These are phyloP conservation scores for Zea mays DNA, from an alignment of 176 grass and related monocot species.

Conservation along the genomic window DNA sequence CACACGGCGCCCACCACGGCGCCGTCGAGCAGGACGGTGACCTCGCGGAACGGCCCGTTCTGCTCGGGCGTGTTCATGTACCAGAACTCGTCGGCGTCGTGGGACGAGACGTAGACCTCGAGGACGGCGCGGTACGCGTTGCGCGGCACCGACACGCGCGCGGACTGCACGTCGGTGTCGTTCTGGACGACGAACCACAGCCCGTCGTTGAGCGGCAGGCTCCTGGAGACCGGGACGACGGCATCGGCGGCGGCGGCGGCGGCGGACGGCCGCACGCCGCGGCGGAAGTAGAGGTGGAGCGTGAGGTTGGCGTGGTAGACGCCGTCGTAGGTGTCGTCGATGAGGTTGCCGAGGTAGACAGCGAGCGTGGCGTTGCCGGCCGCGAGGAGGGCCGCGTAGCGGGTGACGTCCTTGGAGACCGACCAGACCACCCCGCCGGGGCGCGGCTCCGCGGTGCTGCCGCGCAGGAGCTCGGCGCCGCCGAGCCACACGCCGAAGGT, in stretches of 20 bases:
- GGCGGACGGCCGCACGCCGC: background rate
- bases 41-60: conserved; percentile 88
- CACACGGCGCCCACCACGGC: conserved; percentile 76
- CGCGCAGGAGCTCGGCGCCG: conserved; percentile 73
- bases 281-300: conserved; percentile 62
- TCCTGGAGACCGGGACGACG: conserved; percentile 66
- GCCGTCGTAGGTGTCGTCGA: conserved; percentile 66
- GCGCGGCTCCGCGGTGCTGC: conserved; percentile 71
- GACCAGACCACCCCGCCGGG: conserved; percentile 61
- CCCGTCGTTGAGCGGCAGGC: conserved; percentile 61
- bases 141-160: conserved; percentile 46
- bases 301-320: conserved; percentile 67
- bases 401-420: conserved; percentile 70
- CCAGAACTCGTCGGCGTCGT: conserved; percentile 89
- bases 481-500: conserved; percentile 80
- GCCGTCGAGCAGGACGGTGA: conserved; percentile 62
- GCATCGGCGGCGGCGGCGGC: conserved; percentile 45
- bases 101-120: conserved; percentile 89
- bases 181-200: conserved; percentile 82
- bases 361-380: conserved; percentile 47
- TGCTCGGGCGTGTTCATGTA: conserved; percentile 85
- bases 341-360: conserved; percentile 69
- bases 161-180: conserved; percentile 56
- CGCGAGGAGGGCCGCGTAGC: conserved; percentile 62
- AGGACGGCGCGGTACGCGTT: conserved; percentile 84